Evolutionary conservation across 768 basidiomycete species (phyloP), one percentile per base, ranked within the genome.

Genomic region (Rhizopogon sp.): DNA sequence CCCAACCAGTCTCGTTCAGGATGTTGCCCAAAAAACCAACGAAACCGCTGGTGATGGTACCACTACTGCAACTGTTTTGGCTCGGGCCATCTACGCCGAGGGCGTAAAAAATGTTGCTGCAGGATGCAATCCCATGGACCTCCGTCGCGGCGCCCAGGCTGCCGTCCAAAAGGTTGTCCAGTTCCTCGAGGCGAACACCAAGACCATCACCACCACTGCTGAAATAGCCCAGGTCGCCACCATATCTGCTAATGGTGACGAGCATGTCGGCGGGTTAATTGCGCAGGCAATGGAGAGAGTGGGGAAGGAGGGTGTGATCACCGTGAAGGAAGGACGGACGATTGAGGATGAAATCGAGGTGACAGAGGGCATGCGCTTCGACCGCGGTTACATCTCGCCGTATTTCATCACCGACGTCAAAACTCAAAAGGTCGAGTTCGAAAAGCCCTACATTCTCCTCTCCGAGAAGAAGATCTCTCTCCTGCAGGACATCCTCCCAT

Each of bases 201-300:
- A 93, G 70, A 90, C 87, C 43, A 93, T 99, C 74, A 99, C 96
- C 59, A 99, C 96, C 40, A 92, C 89, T 14, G 91, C 92, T 28
- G 95, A 99, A 77, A 98, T 99, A 64, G 93, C 96, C 10, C 95
- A 98, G 74, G 96, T 98, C 60, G 95, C 95, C n/a, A 98, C 95
- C 62, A 96, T 97, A 71, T 88, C 86, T 25, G 84, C 90, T 10
- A 83, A 83, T 55, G 79, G 82, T 37, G 96, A 98, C 74, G 79
- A 72, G 1, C 94, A 98, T 67, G 80, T 99, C 58, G 95, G 96
- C 43, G 86, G 87, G 68, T 82, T 99, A 66, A 98, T 98, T 71
- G 95, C 96, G 5, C 92, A 93, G 67, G 96, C 96, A 1, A 99
- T 98, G 96, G 96, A 98, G 76, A 97, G 97, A 73, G 96, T 98